Evolutionary conservation across 495 filamentous ascomycete species (phyloP), one percentile per base, ranked within the genome.

Genomic region (Tuber microsphaerosporum): DNA sequence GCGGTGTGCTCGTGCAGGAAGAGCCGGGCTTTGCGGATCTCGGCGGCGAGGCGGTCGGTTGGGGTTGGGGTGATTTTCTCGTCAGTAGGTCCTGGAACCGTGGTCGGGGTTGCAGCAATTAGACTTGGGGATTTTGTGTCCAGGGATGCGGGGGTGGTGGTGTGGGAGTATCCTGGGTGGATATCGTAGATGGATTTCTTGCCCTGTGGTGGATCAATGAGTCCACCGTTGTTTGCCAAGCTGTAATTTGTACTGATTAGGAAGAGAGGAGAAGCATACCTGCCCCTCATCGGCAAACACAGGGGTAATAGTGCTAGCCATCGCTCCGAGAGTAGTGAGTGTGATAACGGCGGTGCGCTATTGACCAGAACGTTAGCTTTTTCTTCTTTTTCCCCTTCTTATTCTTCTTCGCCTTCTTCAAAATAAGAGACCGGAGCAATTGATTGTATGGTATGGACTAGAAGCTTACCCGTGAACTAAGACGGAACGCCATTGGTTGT

Each of bases 121-220:
- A 65, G 26, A 2, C 31, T 65, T 34, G 12, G 26, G 56, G 56
- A 34, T 34, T 65, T 34, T 65, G 56, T 65, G 31, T 34, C 26
- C 12, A 7, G n/a, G 14, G 26, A 34, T 16, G 26, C 3, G 26
- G 56, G 31, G 74, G 83, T 69, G 73, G 84, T 74, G 76, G 84
- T 77, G 79, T 84, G 85, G 76, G 84, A 65, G 56, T 65, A 34
- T 17, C 14, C 31, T 17, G 86, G 83, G 83, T 88, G 86, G 84
- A 92, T 89, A 83, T 94, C 92, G 87, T 97, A 97, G 86, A 97
- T 95, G 71, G 94, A 89, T 87, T 96, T 97, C 81, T 90, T 91
- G 83, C 56, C 26, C 81, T 82, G 71, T 0, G 1, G 69, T 45
- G 61, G 16, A 43, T 26, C 19, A 12, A 68, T 75, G 61, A 79